Evolutionary conservation across 257 asterid genomes (phyloP).

Genomic region (Echium plantagineum): DNA sequence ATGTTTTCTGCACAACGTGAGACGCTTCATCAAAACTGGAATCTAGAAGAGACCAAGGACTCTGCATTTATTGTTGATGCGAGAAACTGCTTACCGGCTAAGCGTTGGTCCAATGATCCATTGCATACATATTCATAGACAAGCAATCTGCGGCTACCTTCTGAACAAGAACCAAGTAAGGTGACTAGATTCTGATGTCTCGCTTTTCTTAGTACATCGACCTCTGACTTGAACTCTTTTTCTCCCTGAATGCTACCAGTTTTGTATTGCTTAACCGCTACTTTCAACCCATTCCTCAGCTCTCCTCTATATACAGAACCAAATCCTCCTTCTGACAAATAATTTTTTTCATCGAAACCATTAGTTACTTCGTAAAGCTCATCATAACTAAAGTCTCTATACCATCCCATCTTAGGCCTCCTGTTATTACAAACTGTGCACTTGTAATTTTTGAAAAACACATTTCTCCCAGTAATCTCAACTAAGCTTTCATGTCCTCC

Average conservation of each 20-base stretch:
- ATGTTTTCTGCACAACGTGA: constrained; percentile 23
- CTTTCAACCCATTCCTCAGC: constrained; percentile 32
- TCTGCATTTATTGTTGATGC: background rate
- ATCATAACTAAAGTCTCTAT: constrained; percentile 33
- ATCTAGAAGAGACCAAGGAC: background rate
- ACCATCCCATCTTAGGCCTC: constrained; percentile 33
- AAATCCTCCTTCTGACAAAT: constrained; percentile 64
- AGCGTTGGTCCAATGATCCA: constrained; percentile 44
- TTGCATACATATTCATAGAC: constrained; percentile 71
- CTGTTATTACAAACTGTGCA: constrained; percentile 50
- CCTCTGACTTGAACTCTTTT: constrained; percentile 59
- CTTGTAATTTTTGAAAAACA: constrained; percentile 19
- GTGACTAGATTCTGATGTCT: constrained; percentile 57
- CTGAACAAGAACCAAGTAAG: constrained; percentile 56
- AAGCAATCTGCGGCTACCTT: constrained; percentile 45
- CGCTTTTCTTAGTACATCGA: constrained; percentile 49
- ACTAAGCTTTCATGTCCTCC: constrained; percentile 1
- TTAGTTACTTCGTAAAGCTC: constrained; percentile 50
- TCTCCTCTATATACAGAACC: constrained; percentile 45
- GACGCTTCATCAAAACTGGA: background rate
- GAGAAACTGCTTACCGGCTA: constrained; percentile 27
- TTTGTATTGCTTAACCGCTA: constrained; percentile 67
- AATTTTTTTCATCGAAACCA: constrained; percentile 32
- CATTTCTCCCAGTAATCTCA: constrained; percentile 2
- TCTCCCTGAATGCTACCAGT: constrained; percentile 64